Percentiles rank a stretch among this genome's conserved stretches.
These are phyloP conservation scores for Melaleuca quinquenervia DNA, from an alignment of 345 rosid genomes.

Conservation along the genomic window DNA sequence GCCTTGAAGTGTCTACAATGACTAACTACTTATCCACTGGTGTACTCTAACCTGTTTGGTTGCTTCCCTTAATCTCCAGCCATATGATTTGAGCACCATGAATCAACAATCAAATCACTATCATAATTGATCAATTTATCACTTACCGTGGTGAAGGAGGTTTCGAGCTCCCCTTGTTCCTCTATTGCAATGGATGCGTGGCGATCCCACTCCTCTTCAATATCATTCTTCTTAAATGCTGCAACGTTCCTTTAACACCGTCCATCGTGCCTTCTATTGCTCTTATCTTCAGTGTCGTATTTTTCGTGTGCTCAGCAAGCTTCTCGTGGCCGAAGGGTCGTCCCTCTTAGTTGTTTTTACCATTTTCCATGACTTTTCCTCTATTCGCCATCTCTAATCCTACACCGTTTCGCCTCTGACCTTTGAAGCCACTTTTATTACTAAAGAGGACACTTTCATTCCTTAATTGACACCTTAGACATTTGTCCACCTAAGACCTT, in stretches of 20 bases:
- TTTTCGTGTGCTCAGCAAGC: not conserved
- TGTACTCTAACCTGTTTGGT: not conserved
- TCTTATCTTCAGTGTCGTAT: no score
- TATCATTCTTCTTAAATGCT: not conserved
- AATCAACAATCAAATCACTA: no score
- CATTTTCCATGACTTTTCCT: not conserved
- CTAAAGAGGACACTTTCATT: not conserved
- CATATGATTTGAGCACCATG: not conserved
- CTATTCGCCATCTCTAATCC: not conserved
- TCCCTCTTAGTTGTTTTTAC: not conserved
- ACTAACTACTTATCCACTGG: not conserved
- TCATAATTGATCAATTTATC: not conserved
- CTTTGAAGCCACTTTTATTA: not conserved
- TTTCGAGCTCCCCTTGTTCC: not conserved
- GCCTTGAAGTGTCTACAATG: not conserved
- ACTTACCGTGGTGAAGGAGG: not conserved
- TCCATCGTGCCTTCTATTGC: not conserved
- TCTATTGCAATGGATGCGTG: not conserved
- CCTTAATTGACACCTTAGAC: not conserved
- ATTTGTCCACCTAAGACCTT: not conserved
- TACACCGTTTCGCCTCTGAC: not conserved
- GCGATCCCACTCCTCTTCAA: not conserved
- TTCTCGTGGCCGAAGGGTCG: not conserved
- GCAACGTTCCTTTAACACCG: no score
- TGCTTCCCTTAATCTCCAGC: not conserved